Evolutionary conservation across 495 filamentous ascomycete species (phyloP).

Genomic region (Penicillium salamii): DNA sequence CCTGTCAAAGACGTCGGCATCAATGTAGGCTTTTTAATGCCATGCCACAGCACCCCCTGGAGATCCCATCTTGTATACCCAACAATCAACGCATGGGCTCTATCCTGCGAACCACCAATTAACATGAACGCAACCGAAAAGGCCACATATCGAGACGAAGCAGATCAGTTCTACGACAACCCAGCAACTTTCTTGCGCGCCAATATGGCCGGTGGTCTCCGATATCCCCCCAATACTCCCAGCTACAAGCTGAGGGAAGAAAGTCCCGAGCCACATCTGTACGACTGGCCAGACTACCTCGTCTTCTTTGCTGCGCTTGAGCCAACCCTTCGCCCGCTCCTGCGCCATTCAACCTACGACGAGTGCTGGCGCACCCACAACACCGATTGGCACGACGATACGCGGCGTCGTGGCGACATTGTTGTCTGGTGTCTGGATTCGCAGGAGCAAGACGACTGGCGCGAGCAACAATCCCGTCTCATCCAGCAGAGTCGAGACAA

Average conservation of each 20-base stretch:
- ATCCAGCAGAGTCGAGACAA: slow-evolving; percentile 27
- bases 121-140: slow-evolving; percentile 56
- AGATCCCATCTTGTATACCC: slow-evolving; percentile 78
- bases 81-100: slow-evolving; percentile 74
- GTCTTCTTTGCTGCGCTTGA: slow-evolving; percentile 65
- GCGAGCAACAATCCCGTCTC: slow-evolving; percentile 18
- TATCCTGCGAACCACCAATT: slow-evolving; percentile 89
- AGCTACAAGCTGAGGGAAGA: slow-evolving; percentile 19
- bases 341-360: slow-evolving; percentile 57
- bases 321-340: slow-evolving; percentile 40
- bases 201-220: slow-evolving; percentile 44
- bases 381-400: slow-evolving; percentile 83
- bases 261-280: slow-evolving; percentile 6
- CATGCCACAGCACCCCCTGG: slow-evolving; percentile 98
- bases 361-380: slow-evolving; percentile 77
- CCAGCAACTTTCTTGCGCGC: slow-evolving; percentile 57
- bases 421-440: slow-evolving; percentile 69
- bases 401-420: slow-evolving; percentile 77
- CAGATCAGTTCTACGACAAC: slow-evolving; percentile 80
- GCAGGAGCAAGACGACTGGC: slow-evolving; percentile 35
- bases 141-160: slow-evolving; percentile 75
- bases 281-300: slow-evolving; percentile 59
- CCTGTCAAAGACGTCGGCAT: slow-evolving; percentile 28
- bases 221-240: slow-evolving; percentile 39
- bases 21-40: slow-evolving; percentile 89